Evolutionary conservation across 202 grass and related monocot genomes (phyloP).

Genomic region (Schoenoplectus tabernaemontani): DNA sequence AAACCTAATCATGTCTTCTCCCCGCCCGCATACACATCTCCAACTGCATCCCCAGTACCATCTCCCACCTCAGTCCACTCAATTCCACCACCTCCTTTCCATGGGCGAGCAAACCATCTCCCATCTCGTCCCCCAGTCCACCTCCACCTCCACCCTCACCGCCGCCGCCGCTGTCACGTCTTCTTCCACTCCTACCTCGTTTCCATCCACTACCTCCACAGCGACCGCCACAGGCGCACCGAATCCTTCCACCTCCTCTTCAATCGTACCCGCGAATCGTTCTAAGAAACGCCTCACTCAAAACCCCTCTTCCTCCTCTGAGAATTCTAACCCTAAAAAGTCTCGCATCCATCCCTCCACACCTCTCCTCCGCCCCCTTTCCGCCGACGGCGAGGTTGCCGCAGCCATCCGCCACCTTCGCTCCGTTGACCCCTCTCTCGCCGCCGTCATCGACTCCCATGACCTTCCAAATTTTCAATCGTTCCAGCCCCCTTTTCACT

Average conservation of each 20-base stretch:
- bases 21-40: conserved; percentile 1
- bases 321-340: conserved; percentile 75
- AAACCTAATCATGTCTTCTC: not conserved
- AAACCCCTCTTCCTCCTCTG: conserved; percentile 17
- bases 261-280: not conserved
- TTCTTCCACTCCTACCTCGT: not conserved
- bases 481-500: conserved; percentile 88
- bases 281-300: not conserved
- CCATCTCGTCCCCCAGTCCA: not conserved
- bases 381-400: conserved; percentile 46
- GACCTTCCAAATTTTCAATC: conserved; percentile 74
- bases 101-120: conserved; percentile 18
- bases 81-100: conserved; percentile 3
- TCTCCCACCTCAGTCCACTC: not conserved
- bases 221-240: not conserved
- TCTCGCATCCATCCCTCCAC: conserved; percentile 42
- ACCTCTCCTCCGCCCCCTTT: not conserved
- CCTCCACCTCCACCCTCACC: not conserved
- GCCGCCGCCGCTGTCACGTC: not conserved
- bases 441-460: conserved; percentile 65
- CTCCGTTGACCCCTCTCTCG: conserved; percentile 42
- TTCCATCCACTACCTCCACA: not conserved
- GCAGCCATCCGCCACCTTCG: conserved; percentile 64
- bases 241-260: conserved; percentile 8
- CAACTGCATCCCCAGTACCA: conserved; percentile 5